These are phyloP conservation scores for Sugiyamaella neomexicana DNA, from an alignment of 1,139 yeast genomes.

Conservation along the genomic window DNA sequence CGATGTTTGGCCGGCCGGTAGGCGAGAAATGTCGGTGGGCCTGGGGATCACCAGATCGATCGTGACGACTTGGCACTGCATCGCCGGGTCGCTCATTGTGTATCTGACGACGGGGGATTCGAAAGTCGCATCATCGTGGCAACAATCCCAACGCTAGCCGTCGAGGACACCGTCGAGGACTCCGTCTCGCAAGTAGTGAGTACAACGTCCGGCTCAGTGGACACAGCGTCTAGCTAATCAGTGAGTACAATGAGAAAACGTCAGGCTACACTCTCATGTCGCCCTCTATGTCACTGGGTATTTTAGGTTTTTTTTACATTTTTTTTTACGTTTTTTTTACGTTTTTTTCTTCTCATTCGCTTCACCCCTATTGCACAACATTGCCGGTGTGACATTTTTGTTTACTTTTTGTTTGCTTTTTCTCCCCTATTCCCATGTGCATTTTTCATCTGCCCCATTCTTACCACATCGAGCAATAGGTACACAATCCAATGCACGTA, in stretches of 20 bases:
- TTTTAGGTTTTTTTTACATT: too few relatives aligned
- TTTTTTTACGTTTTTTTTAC: too few relatives aligned
- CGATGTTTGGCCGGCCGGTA: neutral
- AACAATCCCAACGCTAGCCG: neutral
- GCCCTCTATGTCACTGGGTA: too few relatives aligned
- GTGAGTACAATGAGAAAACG: too few relatives aligned
- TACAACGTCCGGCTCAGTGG: too few relatives aligned
- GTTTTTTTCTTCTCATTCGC: too few relatives aligned
- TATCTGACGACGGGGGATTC: neutral
- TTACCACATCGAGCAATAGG: constrained; percentile 3
- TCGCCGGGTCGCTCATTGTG: too few relatives aligned
- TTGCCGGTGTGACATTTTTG: neutral
- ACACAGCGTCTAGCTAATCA: too few relatives aligned
- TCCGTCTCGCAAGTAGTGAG: too few relatives aligned
- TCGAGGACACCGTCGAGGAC: too few relatives aligned
- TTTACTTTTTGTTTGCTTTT: neutral
- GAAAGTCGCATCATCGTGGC: neutral
- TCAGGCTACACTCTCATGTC: neutral
- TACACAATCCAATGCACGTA: constrained; percentile 1
- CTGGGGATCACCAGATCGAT: neutral
- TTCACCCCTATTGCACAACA: neutral
- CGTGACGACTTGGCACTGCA: neutral
- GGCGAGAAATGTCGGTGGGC: too few relatives aligned
- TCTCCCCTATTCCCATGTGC: neutral
- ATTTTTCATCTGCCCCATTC: neutral